phyloP scores from a whole-genome alignment of 306 rosid genomes.

The Crataegus laevigata region DNA sequence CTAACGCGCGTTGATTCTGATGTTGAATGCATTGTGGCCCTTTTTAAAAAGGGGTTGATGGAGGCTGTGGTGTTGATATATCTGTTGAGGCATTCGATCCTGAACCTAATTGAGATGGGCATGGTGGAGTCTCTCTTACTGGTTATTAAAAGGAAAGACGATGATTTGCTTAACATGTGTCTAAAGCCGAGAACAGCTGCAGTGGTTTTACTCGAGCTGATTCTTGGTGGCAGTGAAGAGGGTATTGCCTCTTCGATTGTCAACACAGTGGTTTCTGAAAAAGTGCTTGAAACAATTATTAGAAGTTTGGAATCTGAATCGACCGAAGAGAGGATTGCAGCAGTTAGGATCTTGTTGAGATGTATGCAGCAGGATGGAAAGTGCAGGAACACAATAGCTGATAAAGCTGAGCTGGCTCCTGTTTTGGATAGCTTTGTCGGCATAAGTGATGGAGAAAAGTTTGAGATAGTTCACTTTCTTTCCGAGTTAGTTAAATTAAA shows the following conservation, averaged over 20 bases:
- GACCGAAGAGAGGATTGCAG: slow-evolving; percentile 65
- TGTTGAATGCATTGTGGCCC: slow-evolving; percentile 62
- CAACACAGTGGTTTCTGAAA: slow-evolving; percentile 36
- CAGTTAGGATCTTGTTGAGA: slow-evolving; percentile 59
- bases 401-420: slow-evolving; percentile 59
- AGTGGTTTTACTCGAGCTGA: slow-evolving; percentile 53
- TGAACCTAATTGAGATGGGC: slow-evolving; percentile 45
- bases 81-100: slow-evolving; percentile 43
- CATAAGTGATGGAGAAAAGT: slow-evolving; percentile 52
- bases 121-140: slow-evolving; percentile 43
- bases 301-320: slow-evolving; percentile 55
- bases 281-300: slow-evolving; percentile 37
- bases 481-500: slow-evolving; percentile 69
- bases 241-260: slow-evolving; percentile 34
- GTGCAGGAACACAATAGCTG: slow-evolving; percentile 67
- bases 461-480: slow-evolving; percentile 53
- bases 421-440: slow-evolving; percentile 54
- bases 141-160: slow-evolving; percentile 48
- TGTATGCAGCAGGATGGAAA: slow-evolving; percentile 77
- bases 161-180: slow-evolving; percentile 48
- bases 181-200: slow-evolving; percentile 67
- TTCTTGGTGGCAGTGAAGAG: slow-evolving; percentile 48
- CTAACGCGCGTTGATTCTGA: slow-evolving; percentile 74
- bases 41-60: slow-evolving; percentile 64
- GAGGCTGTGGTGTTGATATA: slow-evolving; percentile 78